Evolutionary conservation across 2,329 filamentous ascomycete genomes (phyloP), one percentile per base, ranked within the genome.

Genomic region (Fusarium xyrophilum): DNA sequence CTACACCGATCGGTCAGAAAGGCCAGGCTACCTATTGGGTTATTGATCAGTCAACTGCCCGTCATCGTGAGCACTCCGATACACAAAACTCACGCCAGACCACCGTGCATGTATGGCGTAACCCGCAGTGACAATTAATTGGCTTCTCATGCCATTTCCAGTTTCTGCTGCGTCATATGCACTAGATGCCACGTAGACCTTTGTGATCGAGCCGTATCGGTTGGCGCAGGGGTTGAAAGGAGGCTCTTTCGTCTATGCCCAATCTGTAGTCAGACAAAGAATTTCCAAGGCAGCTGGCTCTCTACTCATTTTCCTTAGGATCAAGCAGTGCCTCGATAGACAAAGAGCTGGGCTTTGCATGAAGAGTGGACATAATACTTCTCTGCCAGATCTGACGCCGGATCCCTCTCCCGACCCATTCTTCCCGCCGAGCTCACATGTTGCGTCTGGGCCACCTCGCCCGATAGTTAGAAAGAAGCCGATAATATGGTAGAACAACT

Each of bases 41-140:
- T 36, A 21, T 7, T 23, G 5, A 7, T 15, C 11, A 9, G 5
- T 13, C 9, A 8, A 25, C 21, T n/a, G 4, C 10, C 10, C 7
- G 1, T 25, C 12, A n/a, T 4, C 8, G 23, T n/a, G 8, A n/a
- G 32, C 3, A 15, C 12, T 7, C 2, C 17, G 21, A 50, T 50
- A 50, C 30, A 50, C 21, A n/a, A 36, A 4, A 12, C 17, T 15
- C 3, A 8, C 30, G 11, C 13, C 19, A 15, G 32, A 27, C 3
- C 21, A 7, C 9, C 8, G 1, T 15, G 0, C 17, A 8, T 36
- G 0, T 12, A 27, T 27, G 7, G 32, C 10, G 46, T 12, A 8
- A 36, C 46, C 12, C 0, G 3, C 1, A 12, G 3, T 5, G 3
- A 0, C 2, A 36, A 15, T 15, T 2, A 10, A n/a, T 27, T 50